phyloP scores from a whole-genome alignment of 2,329 filamentous ascomycete species.

The Elsinoe ampelina region DNA sequence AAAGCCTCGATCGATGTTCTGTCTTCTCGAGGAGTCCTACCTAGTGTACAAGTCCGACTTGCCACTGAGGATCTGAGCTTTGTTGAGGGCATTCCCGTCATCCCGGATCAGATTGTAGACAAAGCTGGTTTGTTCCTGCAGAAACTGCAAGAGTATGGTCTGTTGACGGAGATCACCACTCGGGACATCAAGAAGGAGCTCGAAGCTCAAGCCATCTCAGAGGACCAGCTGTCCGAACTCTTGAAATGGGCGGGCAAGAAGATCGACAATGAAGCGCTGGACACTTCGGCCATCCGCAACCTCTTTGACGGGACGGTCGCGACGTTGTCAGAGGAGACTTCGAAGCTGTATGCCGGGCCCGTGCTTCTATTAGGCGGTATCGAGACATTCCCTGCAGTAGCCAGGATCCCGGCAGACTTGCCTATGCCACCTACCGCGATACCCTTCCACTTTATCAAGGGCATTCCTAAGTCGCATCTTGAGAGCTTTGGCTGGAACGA shows the following conservation, averaged over 20 bases:
- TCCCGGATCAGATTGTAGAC: conserved; percentile 66
- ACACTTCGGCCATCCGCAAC: conserved; percentile 54
- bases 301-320: conserved; percentile 76
- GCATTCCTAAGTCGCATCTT: conserved; percentile 57
- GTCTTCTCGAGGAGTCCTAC: conserved; percentile 76
- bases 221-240: conserved; percentile 71
- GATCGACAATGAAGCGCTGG: conserved; percentile 61
- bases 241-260: conserved; percentile 74
- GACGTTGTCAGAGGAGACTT: conserved; percentile 45
- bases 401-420: conserved; percentile 69
- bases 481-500: conserved; percentile 79
- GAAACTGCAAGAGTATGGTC: conserved; percentile 71
- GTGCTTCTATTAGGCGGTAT: conserved; percentile 73
- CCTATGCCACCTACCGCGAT: conserved; percentile 75
- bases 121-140: conserved; percentile 62
- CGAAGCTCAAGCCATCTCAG: conserved; percentile 69
- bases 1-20: conserved; percentile 77
- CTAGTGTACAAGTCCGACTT: conserved; percentile 74
- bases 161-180: conserved; percentile 80
- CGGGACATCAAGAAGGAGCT: conserved; percentile 78
- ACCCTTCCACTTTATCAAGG: conserved; percentile 71
- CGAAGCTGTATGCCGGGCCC: conserved; percentile 49
- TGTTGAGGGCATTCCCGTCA: conserved; percentile 76
- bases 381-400: conserved; percentile 62
- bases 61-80: conserved; percentile 64